These are phyloP conservation scores for Hypoxylon cercidicola DNA, from an alignment of 495 filamentous ascomycete species.

Conservation along the genomic window DNA sequence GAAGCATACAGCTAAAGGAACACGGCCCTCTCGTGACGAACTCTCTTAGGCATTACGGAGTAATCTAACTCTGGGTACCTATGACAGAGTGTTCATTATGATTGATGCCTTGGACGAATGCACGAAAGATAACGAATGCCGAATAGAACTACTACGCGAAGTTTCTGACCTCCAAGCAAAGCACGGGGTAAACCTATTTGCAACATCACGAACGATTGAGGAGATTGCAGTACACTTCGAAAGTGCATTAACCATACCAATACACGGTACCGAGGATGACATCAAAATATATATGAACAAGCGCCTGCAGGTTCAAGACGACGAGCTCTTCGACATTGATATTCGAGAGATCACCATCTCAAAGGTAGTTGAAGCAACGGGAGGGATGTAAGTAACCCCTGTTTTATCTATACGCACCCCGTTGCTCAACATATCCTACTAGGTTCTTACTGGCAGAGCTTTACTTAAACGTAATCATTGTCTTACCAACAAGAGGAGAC, in stretches of 20 bases:
- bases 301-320: not conserved
- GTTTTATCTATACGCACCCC: not conserved
- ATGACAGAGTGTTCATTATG: not conserved
- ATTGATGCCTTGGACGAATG: slow-evolving; percentile 3
- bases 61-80: not conserved
- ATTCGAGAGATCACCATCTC: not conserved
- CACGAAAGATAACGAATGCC: not conserved
- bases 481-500: not conserved
- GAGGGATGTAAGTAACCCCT: not conserved
- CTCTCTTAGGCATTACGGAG: not conserved
- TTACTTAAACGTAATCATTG: not conserved
- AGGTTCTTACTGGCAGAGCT: not conserved
- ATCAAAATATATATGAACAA: not conserved
- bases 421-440: not conserved
- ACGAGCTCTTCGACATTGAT: not conserved
- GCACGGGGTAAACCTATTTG: not conserved
- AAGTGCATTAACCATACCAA: not conserved
- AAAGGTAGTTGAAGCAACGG: not conserved
- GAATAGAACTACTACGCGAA: not conserved
- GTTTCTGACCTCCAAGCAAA: not conserved
- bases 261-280: not conserved
- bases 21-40: not conserved
- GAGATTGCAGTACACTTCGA: not conserved
- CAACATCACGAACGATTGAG: not conserved
- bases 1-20: not conserved